phyloP scores from a whole-genome alignment of 2,329 filamentous ascomycete species.

The Talaromyces islandicus region DNA sequence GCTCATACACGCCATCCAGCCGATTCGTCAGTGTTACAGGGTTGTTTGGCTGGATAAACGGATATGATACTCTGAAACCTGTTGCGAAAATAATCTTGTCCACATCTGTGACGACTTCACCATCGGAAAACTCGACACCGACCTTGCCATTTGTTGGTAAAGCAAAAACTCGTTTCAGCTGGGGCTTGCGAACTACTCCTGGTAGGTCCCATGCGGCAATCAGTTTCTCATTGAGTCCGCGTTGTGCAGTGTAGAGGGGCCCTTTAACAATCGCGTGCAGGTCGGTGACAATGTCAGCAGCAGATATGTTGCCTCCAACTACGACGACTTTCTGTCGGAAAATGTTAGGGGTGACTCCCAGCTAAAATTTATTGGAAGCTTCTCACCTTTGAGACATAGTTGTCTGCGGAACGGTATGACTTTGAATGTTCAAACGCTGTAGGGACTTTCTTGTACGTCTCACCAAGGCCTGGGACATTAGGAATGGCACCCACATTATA shows the following conservation, averaged over 20 bases:
- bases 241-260: slow-evolving; percentile 16
- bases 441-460: slow-evolving; percentile 25
- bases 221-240: slow-evolving; percentile 16
- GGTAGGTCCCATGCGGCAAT: slow-evolving; percentile 19
- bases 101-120: slow-evolving; percentile 11
- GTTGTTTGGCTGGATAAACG: slow-evolving; percentile 20
- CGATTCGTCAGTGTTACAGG: slow-evolving; percentile 19
- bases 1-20: slow-evolving; percentile 23
- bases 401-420: slow-evolving; percentile 24
- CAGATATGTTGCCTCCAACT: slow-evolving; percentile 24
- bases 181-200: slow-evolving; percentile 16
- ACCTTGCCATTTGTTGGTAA: not conserved
- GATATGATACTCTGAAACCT: slow-evolving; percentile 23
- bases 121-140: slow-evolving; percentile 19
- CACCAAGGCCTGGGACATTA: slow-evolving; percentile 27
- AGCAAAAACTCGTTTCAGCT: slow-evolving; percentile 9
- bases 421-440: slow-evolving; percentile 33
- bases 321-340: slow-evolving; percentile 18
- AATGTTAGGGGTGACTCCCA: too few species aligned
- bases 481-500: slow-evolving; percentile 38
- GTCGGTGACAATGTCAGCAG: slow-evolving; percentile 22
- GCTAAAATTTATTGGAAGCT: not conserved
- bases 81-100: slow-evolving; percentile 29
- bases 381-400: slow-evolving; percentile 29
- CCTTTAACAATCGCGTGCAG: slow-evolving; percentile 18